Conservation (phyloP, 768 basidiomycete genomes). For the Dendrothele bispora region DNA sequence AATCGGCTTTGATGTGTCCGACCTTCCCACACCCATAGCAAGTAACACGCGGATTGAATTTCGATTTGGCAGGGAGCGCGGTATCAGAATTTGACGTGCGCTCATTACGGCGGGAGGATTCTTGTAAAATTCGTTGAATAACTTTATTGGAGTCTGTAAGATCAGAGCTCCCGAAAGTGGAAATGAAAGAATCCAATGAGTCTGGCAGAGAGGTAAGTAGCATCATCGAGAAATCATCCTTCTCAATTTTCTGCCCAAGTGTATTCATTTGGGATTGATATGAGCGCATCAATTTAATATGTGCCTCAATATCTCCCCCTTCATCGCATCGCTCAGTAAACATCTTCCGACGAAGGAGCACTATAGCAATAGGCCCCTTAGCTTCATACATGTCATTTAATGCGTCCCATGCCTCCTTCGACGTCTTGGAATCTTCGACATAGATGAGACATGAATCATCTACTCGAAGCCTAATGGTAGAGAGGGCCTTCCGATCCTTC, state of each 20-base stretch:
- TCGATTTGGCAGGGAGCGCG: constrained; percentile 11
- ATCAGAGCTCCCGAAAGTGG: too few relatives aligned
- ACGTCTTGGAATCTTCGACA: constrained; percentile 21
- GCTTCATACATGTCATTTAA: constrained; percentile 27
- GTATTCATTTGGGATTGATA: too few relatives aligned
- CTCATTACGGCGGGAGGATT: constrained; percentile 13
- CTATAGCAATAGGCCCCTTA: constrained; percentile 25
- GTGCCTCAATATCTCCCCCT: constrained; percentile 21
- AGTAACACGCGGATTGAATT: constrained; percentile 2
- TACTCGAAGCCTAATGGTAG: constrained; percentile 28
- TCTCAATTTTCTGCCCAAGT: too few relatives aligned
- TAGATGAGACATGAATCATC: constrained; percentile 26
- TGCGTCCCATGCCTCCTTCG: constrained; percentile 26
- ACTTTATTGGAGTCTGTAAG: constrained; percentile 13
- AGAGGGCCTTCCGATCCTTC: constrained; percentile 21
- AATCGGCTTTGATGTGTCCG: constrained; percentile 6
- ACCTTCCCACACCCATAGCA: constrained; percentile 11
- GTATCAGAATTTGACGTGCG: constrained; percentile 9
- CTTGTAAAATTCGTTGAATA: constrained; percentile 23
- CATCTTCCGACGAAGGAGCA: constrained; percentile 24
- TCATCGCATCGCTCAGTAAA: constrained; percentile 26
- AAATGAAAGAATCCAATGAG: too few relatives aligned
- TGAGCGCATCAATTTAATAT: too few relatives aligned
- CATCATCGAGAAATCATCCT: too few relatives aligned
- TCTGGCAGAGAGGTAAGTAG: too few relatives aligned